Percentiles rank a stretch among this genome's conserved stretches.
These are phyloP conservation scores for Pseudocercospora cruenta DNA, from an alignment of 2,329 filamentous ascomycete species.

Conservation along the genomic window DNA sequence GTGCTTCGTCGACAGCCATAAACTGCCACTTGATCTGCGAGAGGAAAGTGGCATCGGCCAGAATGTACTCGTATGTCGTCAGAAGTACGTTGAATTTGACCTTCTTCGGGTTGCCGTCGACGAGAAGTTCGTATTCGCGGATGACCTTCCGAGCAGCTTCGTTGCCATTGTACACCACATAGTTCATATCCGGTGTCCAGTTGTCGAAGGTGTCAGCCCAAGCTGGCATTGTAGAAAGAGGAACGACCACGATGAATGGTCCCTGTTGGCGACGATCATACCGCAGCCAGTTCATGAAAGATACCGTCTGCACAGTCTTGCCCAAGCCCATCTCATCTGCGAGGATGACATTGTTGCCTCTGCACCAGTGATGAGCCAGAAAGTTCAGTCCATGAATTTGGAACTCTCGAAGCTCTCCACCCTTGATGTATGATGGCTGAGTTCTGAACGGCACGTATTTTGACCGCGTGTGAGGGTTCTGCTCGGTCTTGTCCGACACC, in stretches of 20 bases:
- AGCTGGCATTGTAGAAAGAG: slow-evolving; percentile 92
- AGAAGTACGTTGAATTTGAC: slow-evolving; percentile 97
- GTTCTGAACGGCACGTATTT: slow-evolving; percentile 72
- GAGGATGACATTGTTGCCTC: slow-evolving; percentile 91
- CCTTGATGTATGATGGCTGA: slow-evolving; percentile 83
- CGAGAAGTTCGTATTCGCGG: slow-evolving; percentile 83
- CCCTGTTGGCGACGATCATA: slow-evolving; percentile 89
- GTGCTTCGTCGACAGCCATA: slow-evolving; percentile 92
- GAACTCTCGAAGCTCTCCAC: slow-evolving; percentile 86
- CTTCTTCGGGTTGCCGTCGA: slow-evolving; percentile 82
- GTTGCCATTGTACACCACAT: slow-evolving; percentile 93
- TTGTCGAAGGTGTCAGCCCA: slow-evolving; percentile 98
- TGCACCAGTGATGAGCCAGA: slow-evolving; percentile 92
- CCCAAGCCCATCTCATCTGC: slow-evolving; percentile 98
- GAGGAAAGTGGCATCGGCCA: slow-evolving; percentile 81
- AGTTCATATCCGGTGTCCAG: slow-evolving; percentile 95
- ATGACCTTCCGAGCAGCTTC: slow-evolving; percentile 85
- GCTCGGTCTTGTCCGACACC: slow-evolving; percentile 76
- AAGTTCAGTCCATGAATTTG: slow-evolving; percentile 95
- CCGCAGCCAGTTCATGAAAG: slow-evolving; percentile 95
- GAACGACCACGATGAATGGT: slow-evolving; percentile 95
- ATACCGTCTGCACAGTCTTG: slow-evolving; percentile 96
- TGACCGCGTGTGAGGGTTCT: slow-evolving; percentile 73
- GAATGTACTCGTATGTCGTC: slow-evolving; percentile 95
- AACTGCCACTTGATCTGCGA: slow-evolving; percentile 96